Base-by-base conservation (phyloP, 352 stramenopile genomes). In the Phytophthora sp. region DNA sequence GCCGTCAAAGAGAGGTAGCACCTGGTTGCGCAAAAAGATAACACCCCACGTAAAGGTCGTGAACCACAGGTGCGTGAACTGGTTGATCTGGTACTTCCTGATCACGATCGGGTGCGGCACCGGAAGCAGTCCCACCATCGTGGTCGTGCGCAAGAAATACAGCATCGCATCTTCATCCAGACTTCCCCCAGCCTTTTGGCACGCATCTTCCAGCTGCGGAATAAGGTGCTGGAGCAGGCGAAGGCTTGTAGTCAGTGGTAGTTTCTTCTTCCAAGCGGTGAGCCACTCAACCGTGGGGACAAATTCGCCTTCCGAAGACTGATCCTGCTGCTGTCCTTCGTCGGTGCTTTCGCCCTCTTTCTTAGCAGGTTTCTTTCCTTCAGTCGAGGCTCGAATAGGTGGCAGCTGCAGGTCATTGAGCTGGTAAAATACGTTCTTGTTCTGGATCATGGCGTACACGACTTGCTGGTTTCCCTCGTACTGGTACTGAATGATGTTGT, bases 401-500 rank as follows among this genome's bases (percentile, higher is more conserved):
- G 97, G 84, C 20, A 96, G 76, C 44, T 92, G 80, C 18, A 98
- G 76, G 44, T 96, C 86, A 32, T 97, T 97, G 13, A 95, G 80
- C 62, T 91, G 84, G 42, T 91, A 84, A 71, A 99, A 98, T 1
- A 98, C 87, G 66, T 95, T 94, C 70, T 98, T 98, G 82, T 97
- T 88, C 76, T 98, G 88, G 54, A 99, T 96, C 76, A 99, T 98
- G 11, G 97, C 95, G 74, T 99, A 99, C 10, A 99, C 84, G 24
- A 99, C 82, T 69, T 99, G 96, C 43, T 97, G 85, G 76, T 99
- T 99, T 48, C 97, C 97, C 42, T 90, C 78, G 66, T 93, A 94
- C 75, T 99, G 97, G 64, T 99, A 99, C 84, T 99, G 97, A 65
- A 99, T 98, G 46, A 99, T 97, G 77, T 99, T 99, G 79, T 99